Evolutionary conservation across 2,329 filamentous ascomycete genomes (phyloP).

Genomic region (Didymella pomorum): DNA sequence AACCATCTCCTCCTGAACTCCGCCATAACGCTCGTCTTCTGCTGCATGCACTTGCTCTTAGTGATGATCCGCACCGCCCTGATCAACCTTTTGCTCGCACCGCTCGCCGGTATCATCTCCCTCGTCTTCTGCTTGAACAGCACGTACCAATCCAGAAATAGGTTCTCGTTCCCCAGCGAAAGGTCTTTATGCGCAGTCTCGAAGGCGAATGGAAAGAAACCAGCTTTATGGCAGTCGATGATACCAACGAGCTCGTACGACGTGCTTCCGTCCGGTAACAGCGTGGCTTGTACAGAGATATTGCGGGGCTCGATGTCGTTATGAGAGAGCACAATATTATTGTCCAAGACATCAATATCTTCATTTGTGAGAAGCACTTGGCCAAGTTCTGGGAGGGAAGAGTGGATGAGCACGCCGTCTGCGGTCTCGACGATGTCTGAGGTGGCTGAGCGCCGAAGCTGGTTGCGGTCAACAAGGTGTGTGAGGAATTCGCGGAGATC

Average conservation of each 20-base stretch:
- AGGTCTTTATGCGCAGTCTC: conserved; percentile 20
- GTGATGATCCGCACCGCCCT: conserved; percentile 15
- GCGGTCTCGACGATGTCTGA: conserved; percentile 17
- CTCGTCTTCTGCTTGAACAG: conserved; percentile 15
- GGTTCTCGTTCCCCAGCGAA: conserved; percentile 15
- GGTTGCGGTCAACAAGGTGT: conserved; percentile 14
- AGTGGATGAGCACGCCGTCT: conserved; percentile 13
- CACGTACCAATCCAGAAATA: conserved; percentile 18
- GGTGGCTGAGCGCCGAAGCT: conserved; percentile 10
- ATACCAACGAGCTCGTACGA: conserved; percentile 15
- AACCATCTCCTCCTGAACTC: conserved; percentile 16
- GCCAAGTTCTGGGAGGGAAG: conserved; percentile 13
- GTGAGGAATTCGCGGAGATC: conserved; percentile 14
- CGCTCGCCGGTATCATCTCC: conserved; percentile 7
- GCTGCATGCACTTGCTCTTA: conserved; percentile 16
- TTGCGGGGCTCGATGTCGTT: conserved; percentile 18
- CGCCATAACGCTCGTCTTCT: conserved; percentile 18
- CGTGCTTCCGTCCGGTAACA: neutral
- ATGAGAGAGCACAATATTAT: conserved; percentile 13
- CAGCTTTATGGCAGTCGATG: conserved; percentile 13
- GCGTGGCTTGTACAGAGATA: conserved; percentile 6
- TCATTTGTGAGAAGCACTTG: conserved; percentile 16
- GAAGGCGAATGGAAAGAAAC: conserved; percentile 16
- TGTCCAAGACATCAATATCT: conserved; percentile 1
- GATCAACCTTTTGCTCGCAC: conserved; percentile 10